Evolutionary conservation across 805 yeast genomes (phyloP).

Genomic region (Yamadazyma takamatsuzukensis): DNA sequence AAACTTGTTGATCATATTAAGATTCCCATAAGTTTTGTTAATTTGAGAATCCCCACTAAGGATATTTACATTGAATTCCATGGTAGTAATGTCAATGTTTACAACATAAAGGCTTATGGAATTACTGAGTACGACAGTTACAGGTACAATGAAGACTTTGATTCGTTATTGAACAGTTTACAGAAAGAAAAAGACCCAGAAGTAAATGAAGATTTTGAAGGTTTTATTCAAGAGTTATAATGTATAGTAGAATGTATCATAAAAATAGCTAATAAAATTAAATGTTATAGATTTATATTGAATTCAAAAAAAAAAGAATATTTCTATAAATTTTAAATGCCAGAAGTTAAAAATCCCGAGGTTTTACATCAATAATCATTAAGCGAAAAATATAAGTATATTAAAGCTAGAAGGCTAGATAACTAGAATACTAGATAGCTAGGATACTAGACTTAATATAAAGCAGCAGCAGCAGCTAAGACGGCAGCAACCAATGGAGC

Average conservation of each 20-base stretch:
- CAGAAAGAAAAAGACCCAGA: constrained; percentile 3
- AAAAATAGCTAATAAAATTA: no score
- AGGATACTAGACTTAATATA: constrained; percentile 9
- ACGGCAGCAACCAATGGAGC: constrained; percentile 20
- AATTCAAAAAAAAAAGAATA: constrained; percentile 4
- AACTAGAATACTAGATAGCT: neutral
- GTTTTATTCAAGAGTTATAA: no score
- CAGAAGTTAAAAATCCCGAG: constrained; percentile 5
- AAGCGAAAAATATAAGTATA: constrained; percentile 3
- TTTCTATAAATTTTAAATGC: constrained; percentile 2
- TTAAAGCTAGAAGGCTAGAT: neutral
- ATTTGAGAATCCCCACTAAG: constrained; percentile 25
- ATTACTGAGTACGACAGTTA: constrained; percentile 24
- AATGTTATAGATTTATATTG: no score
- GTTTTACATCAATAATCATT: constrained; percentile 2
- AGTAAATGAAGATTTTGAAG: constrained; percentile 1
- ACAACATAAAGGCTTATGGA: constrained; percentile 25
- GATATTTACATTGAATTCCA: constrained; percentile 32
- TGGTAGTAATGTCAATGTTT: constrained; percentile 12
- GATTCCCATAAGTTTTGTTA: constrained; percentile 31
- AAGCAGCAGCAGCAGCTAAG: constrained; percentile 23
- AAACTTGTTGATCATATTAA: constrained; percentile 23
- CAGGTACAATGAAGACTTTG: constrained; percentile 21
- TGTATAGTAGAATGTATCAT: constrained; percentile 5
- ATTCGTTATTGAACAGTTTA: constrained; percentile 3